Base-by-base conservation (phyloP, 768 basidiomycete genomes). In the Lactifluus pinguis region DNA sequence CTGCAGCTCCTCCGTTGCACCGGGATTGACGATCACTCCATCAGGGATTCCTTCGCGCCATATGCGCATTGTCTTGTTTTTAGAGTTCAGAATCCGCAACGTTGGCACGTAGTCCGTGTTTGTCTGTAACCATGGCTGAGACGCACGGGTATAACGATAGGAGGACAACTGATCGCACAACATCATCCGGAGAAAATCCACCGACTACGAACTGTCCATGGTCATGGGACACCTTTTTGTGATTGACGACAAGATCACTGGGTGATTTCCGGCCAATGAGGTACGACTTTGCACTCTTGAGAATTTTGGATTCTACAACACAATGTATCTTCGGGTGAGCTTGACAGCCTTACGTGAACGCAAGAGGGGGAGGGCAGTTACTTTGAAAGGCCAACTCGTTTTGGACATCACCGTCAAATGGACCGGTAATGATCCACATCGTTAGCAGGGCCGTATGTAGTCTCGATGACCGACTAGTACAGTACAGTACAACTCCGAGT, bases 191-290 rank as follows among this genome's bases (percentile, higher is more conserved):
- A 1, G 79, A 71, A 56, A 77, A 85, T 4, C 72, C 63, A 1
- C 77, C 83, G 4, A 90, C 83, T 6, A 73, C 72, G 57, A 91
- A 80, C 51, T 76, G 71, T 51, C 81, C 83, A 63, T 87, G 84
- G 21, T 80, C 73, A 32, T 78, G 76, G 0, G 88, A 90, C 49
- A 92, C 76, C 68, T 82, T 85, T 67, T 83, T 83, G 72, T 76
- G 78, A 60, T 79, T 79, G 49, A 90, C 72, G 4, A 76, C 32
- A 1, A 91, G 72, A 47, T 62, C 61, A 8, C 72, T 71, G 1
- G 77, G 80, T 51, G 53, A 13, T 70, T 81, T 85, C 45, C 89
- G 76, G 15, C 87, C 86, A 0, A 90, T 65, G 0, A 66, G 41
- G 59, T 87, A 84, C 13, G 74, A 74, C 41, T 71, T 76, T 15